Base-by-base conservation (phyloP, 1,284 basidiomycete species). In the Ceratobasidium theobromae region DNA sequence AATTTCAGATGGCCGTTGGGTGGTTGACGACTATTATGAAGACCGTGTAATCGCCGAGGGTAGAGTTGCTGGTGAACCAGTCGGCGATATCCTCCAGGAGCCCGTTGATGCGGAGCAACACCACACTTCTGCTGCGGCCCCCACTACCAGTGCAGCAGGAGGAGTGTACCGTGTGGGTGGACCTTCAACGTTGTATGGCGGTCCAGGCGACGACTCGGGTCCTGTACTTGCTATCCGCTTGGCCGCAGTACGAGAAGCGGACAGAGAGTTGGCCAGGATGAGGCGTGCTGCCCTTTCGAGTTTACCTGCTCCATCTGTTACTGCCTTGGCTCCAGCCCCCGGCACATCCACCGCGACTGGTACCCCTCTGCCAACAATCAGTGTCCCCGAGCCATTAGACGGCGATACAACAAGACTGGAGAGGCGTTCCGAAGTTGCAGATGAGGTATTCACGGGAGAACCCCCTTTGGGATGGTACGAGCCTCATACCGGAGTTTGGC, bases 21-120 rank as follows among this genome's bases (percentile, higher is more conserved):
- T 98, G 1, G 83, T 86, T 18, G 96, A 99, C 74, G 96, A 99
- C 78, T 99, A 99, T 77, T 93, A 94, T 77, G 93, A 97, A 78
- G 88, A 88, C 45, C 88, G 88, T 66, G 85, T 84, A 0, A 81
- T 84, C 3, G 82, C 82, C 40, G 84, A 85, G 35, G 91, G 90
- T 6, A 80, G 89, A 69, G 86, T 87, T 72, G 81, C 93, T 0
- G 88, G 89, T 6, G 86, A 91, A 46, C 81, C 78, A 9, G 90
- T 92, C 1, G 88, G 89, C 23, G 93, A 94, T 53, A 83, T 90
- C 1, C 66, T 72, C 53, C 65, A 74, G 70, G 70, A 74, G 69
- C 69, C 72, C 33, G 33, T 72, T 38, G 68, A 70, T 43, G 14
- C 33, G 21, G 70, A 69, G 1, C 67, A 67, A 0, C 75, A 79